A percentile compares a stretch with the other conserved stretches of the same genome.
phyloP scores from a whole-genome alignment of 1,284 basidiomycete species.

The Pseudozyma tsukubaensis region DNA sequence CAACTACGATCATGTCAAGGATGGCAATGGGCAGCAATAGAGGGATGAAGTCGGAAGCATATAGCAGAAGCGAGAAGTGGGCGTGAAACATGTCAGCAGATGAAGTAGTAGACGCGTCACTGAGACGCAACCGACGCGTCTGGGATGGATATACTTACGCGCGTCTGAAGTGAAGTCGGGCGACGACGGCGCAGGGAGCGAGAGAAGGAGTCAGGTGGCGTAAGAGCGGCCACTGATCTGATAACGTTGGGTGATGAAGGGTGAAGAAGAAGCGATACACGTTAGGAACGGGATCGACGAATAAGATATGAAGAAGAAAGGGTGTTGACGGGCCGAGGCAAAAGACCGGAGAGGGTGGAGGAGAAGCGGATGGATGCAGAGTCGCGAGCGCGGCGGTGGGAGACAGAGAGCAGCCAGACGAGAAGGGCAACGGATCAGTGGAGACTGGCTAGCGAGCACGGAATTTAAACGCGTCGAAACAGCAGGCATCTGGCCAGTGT shows the following conservation, averaged over 20 bases:
- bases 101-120: constrained; percentile 25
- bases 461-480: constrained; percentile 10
- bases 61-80: constrained; percentile 19
- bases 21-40: neutral
- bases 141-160: constrained; percentile 29
- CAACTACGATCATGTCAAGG: constrained; percentile 22
- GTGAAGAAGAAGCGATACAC: constrained; percentile 9
- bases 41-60: constrained; percentile 6
- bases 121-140: constrained; percentile 28
- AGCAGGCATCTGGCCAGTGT: constrained; percentile 9
- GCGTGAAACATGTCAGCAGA: constrained; percentile 25
- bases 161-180: constrained; percentile 38
- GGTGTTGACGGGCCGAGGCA: constrained; percentile 3
- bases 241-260: constrained; percentile 3
- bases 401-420: neutral
- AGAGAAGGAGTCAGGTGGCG: constrained; percentile 10
- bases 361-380: constrained; percentile 36
- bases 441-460: neutral
- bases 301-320: constrained; percentile 20
- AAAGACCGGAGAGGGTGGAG: constrained; percentile 23
- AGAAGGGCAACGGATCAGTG: neutral
- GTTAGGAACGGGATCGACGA: constrained; percentile 26
- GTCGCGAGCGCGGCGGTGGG: constrained; percentile 10
- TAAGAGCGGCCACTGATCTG: constrained; percentile 15
- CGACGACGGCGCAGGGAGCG: constrained; percentile 38